phyloP scores from a whole-genome alignment of 1,139 yeast species.

The Debaryomyces sp. region DNA sequence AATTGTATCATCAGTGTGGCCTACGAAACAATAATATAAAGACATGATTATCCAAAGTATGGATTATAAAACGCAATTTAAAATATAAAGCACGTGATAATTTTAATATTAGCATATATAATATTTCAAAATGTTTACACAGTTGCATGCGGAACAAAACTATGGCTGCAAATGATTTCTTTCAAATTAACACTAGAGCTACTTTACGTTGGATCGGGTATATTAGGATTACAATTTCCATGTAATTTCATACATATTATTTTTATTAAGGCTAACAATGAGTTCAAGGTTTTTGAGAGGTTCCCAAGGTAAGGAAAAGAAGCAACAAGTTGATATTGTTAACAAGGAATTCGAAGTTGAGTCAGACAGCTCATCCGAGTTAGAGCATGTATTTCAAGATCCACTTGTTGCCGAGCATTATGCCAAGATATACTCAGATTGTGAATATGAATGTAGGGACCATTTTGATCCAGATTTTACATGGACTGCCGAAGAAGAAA shows the following conservation, averaged over 20 bases:
- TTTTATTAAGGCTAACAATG: slow-evolving; percentile 24
- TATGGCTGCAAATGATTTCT: neutral
- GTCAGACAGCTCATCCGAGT: neutral
- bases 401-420: slow-evolving; percentile 22
- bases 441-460: slow-evolving; percentile 23
- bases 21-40: neutral
- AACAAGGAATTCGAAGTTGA: neutral
- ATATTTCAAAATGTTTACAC: neutral
- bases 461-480: slow-evolving; percentile 21
- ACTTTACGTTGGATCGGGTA: neutral
- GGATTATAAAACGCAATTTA: neutral
- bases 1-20: neutral
- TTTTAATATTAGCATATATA: neutral
- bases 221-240: neutral
- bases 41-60: neutral
- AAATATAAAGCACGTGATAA: neutral
- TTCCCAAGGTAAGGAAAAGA: neutral
- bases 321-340: neutral
- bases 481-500: slow-evolving; percentile 26
- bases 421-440: slow-evolving; percentile 17
- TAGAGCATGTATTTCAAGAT: slow-evolving; percentile 22
- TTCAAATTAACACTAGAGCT: neutral
- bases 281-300: slow-evolving; percentile 18
- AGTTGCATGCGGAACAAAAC: neutral
- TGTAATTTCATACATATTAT: too few species aligned